Conservation (phyloP, 768 basidiomycete genomes). For the Boletellus ananiceps region DNA sequence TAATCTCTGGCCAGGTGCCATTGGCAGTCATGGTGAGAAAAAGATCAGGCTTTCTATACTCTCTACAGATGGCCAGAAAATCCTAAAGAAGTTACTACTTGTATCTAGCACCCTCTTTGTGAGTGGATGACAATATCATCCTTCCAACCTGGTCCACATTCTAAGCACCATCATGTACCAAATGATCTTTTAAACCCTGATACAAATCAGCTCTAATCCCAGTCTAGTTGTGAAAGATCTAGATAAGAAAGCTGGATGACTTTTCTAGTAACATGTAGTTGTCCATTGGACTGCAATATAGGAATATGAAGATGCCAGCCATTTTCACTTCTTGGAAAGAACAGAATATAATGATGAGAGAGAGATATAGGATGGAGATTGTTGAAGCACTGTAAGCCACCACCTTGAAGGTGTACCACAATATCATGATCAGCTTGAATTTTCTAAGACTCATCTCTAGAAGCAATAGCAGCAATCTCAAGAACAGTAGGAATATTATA, state of each 20-base stretch:
- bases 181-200: constrained; percentile 32
- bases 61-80: constrained; percentile 44
- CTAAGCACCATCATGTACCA: constrained; percentile 18
- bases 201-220: constrained; percentile 34
- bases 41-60: no score
- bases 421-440: constrained; percentile 30
- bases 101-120: constrained; percentile 36
- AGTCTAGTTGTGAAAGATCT: constrained; percentile 31
- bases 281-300: background rate
- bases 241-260: constrained; percentile 34
- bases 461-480: constrained; percentile 42
- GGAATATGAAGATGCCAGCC: constrained; percentile 35
- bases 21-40: constrained; percentile 53
- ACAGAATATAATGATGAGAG: constrained; percentile 40
- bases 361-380: constrained; percentile 35
- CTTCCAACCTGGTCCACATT: constrained; percentile 31
- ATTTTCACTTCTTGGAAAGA: constrained; percentile 38
- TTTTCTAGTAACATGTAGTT: constrained; percentile 10
- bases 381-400: constrained; percentile 28
- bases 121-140: constrained; percentile 37
- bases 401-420: constrained; percentile 23
- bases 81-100: constrained; percentile 46
- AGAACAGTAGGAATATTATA: constrained; percentile 44
- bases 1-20: constrained; percentile 47
- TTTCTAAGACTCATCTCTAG: constrained; percentile 26